Base-by-base conservation (phyloP, 1,139 yeast species). In the Geotrichum klebahnii region DNA sequence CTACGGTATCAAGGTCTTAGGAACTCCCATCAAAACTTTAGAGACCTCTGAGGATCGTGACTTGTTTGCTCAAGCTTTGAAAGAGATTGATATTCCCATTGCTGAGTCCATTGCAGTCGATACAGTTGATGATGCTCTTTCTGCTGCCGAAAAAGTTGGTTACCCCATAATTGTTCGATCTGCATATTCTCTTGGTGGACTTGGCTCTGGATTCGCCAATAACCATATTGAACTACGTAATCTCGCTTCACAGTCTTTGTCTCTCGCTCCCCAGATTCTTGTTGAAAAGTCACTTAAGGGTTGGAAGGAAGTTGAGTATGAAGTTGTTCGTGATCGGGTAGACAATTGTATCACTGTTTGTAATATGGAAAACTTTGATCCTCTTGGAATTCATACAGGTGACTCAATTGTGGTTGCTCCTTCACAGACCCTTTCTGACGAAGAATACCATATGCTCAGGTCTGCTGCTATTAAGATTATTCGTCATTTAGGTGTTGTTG, bases 331-430 rank as follows among this genome's bases (percentile, higher is more conserved):
- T 69, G 98, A 92, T 74, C 94, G 95, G 45, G 84, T 81, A 61
- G 97, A 88, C 71, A 92, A 92, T 80, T 92, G 98, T 81, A 89
- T 92, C 66, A 92, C 98, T 50, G 98, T 92, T 57, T 92, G 98
- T 80, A 92, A 92, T 75, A 92, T 92, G 98, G 98, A 92, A 74
- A 92, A 92, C 76, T 92, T 92, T 63, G 98, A 92, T 74, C 98
- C 98, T 47, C 80, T 92, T 64, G 98, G 98, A 69, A 90, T 92
- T 65, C 98, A 92, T 70, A 92, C 98, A 57, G 98, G 98, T 78
- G 98, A 92, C 70, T 92, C 98, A 51, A 92, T 92, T 66, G 98
- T 92, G 52, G 96, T 92, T 65, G 98, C 98, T 53, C 98, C 98
- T 52, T 90, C 97, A 38, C 98, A 92, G 75, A 92, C 98, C 37